Percentiles rank a stretch among this genome's conserved stretches.
Evolutionary conservation across 306 rosid genomes (phyloP).

Genomic region (Cajanus cajan): DNA sequence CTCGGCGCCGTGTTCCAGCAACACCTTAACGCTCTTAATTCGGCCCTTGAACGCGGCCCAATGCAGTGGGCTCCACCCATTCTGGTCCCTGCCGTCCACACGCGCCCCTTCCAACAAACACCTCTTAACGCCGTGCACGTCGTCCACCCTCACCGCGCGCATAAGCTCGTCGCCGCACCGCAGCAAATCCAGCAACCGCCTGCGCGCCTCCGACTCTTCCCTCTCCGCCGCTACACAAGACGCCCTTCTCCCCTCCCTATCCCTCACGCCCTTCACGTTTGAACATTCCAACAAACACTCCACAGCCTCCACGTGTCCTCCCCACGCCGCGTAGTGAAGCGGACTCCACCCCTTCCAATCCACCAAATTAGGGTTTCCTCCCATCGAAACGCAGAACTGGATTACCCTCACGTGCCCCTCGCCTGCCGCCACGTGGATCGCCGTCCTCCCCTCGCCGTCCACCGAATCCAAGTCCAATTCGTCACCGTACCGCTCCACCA

Average conservation of each 20-base stretch:
- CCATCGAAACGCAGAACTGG: slow-evolving; percentile 44
- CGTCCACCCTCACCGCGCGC: slow-evolving; percentile 62
- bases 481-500: slow-evolving; percentile 4
- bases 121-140: slow-evolving; percentile 53
- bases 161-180: slow-evolving; percentile 53
- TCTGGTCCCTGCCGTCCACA: slow-evolving; percentile 67
- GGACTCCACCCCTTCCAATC: slow-evolving; percentile 64
- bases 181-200: slow-evolving; percentile 47
- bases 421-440: slow-evolving; percentile 66
- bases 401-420: slow-evolving; percentile 52
- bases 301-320: slow-evolving; percentile 51
- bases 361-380: slow-evolving; percentile 46
- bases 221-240: slow-evolving; percentile 52
- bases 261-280: slow-evolving; percentile 48
- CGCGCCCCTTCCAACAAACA: slow-evolving; percentile 58
- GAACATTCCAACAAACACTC: slow-evolving; percentile 56
- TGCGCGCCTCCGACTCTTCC: slow-evolving; percentile 30
- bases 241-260: slow-evolving; percentile 57
- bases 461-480: slow-evolving; percentile 40
- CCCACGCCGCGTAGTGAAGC: slow-evolving; percentile 68
- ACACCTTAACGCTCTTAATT: slow-evolving; percentile 56
- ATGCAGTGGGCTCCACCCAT: slow-evolving; percentile 87
- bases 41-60: slow-evolving; percentile 89
- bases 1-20: slow-evolving; percentile 66
- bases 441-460: slow-evolving; percentile 46